Conservation (phyloP, 306 rosid genomes). For the Crataegus laevigata region DNA sequence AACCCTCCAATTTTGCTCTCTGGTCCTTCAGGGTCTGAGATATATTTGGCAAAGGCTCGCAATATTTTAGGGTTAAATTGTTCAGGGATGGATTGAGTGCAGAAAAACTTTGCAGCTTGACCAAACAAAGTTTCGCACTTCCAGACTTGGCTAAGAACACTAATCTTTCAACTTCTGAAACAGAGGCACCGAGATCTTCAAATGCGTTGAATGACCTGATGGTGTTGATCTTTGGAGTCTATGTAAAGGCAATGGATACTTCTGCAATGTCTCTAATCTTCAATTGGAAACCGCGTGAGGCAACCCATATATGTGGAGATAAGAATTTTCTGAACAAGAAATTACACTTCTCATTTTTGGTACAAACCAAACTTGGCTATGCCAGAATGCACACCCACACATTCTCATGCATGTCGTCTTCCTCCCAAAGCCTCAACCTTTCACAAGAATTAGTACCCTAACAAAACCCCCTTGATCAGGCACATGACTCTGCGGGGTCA, state of each 20-base stretch:
- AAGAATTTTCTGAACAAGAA: too few relatives aligned
- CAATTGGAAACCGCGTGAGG: conserved; percentile 68
- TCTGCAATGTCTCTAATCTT: conserved; percentile 80
- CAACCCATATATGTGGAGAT: too few relatives aligned
- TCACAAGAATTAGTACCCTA: conserved; percentile 6
- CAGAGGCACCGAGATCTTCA: conserved; percentile 60
- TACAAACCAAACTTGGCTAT: too few relatives aligned
- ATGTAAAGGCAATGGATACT: conserved; percentile 81
- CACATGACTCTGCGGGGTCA: neutral
- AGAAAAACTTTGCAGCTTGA: conserved; percentile 48
- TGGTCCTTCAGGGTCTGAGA: conserved; percentile 99
- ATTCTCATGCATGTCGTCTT: too few relatives aligned
- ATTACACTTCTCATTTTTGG: conserved; percentile 30
- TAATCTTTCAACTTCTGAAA: conserved; percentile 55
- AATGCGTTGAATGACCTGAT: conserved; percentile 48
- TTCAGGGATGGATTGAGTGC: conserved; percentile 66
- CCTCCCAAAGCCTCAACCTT: too few relatives aligned
- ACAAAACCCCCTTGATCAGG: conserved; percentile 17
- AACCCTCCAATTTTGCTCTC: conserved; percentile 95
- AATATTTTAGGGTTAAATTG: conserved; percentile 77
- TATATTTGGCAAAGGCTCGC: conserved; percentile 80
- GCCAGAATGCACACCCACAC: too few relatives aligned
- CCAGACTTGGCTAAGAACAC: conserved; percentile 36
- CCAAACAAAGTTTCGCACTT: conserved; percentile 47
- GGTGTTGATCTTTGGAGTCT: conserved; percentile 98